A percentile compares a stretch with the other conserved stretches of the same genome.
These are phyloP conservation scores for Penicillium pulvis DNA, from an alignment of 495 filamentous ascomycete species.

Conservation along the genomic window DNA sequence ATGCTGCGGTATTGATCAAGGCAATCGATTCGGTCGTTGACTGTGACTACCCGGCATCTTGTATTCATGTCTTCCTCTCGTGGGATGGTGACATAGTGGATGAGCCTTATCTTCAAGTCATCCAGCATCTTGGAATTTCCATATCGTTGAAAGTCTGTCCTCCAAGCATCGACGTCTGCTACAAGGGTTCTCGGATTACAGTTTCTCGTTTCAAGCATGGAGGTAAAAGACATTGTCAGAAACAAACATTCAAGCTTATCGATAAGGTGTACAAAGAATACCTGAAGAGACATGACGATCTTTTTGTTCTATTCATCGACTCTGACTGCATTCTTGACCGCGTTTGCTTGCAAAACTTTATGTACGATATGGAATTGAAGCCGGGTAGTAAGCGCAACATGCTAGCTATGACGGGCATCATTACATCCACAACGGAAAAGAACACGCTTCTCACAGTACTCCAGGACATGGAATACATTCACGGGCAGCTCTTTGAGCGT, in stretches of 20 bases:
- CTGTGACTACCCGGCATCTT: conserved; percentile 91
- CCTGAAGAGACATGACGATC: conserved; percentile 81
- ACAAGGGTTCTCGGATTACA: conserved; percentile 80
- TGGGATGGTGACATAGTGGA: conserved; percentile 91
- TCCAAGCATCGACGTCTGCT: conserved; percentile 86
- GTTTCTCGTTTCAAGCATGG: conserved; percentile 93
- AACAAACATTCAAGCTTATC: conserved; percentile 91
- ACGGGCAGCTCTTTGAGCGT: conserved; percentile 95
- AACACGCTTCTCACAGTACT: conserved; percentile 88
- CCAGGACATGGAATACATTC: conserved; percentile 98
- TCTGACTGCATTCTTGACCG: conserved; percentile 96
- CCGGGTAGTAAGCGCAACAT: conserved; percentile 91
- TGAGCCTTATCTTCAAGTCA: conserved; percentile 85
- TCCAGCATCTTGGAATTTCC: conserved; percentile 85
- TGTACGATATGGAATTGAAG: conserved; percentile 99
- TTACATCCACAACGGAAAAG: conserved; percentile 90
- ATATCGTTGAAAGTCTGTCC: conserved; percentile 77
- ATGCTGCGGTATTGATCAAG: conserved; percentile 79
- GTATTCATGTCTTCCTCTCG: conserved; percentile 94
- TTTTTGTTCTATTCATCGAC: conserved; percentile 97
- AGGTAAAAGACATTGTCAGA: conserved; percentile 92
- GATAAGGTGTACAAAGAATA: conserved; percentile 93
- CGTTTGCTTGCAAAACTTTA: conserved; percentile 94
- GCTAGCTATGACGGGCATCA: conserved; percentile 98
- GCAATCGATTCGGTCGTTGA: conserved; percentile 92